Evolutionary conservation across 768 basidiomycete genomes (phyloP).

Genomic region (Leccinum uliginosum): DNA sequence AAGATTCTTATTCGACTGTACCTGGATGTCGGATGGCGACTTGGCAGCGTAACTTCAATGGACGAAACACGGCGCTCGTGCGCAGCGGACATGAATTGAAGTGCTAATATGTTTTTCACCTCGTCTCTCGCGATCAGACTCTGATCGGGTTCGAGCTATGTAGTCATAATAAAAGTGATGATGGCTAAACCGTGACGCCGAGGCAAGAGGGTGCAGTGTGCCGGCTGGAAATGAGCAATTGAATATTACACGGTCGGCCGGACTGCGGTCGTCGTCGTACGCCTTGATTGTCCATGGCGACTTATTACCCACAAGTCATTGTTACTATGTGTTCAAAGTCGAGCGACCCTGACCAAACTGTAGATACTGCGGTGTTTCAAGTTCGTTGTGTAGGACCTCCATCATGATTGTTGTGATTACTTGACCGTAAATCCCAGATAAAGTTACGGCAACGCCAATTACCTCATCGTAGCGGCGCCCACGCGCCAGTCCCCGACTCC

Average conservation of each 20-base stretch:
- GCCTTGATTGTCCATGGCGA: neutral
- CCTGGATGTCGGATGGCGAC: neutral
- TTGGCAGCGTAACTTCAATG: neutral
- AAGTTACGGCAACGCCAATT: neutral
- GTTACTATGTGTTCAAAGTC: neutral
- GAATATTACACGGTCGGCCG: neutral
- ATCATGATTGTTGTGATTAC: neutral
- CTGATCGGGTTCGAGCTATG: neutral
- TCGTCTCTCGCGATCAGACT: neutral
- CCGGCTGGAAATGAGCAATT: neutral
- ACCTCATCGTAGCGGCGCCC: too few relatives aligned
- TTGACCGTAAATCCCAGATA: neutral
- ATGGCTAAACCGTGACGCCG: neutral
- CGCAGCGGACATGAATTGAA: neutral
- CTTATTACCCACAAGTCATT: neutral
- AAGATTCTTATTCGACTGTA: neutral
- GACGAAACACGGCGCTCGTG: neutral
- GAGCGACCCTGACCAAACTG: neutral
- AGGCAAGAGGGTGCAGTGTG: neutral
- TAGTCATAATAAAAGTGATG: neutral
- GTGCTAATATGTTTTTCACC: neutral
- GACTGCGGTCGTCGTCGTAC: neutral
- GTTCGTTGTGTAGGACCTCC: too few relatives aligned
- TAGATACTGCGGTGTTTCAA: neutral
- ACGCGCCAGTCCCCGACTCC: too few relatives aligned